Evolutionary conservation across 768 basidiomycete species (phyloP), one percentile per base, ranked within the genome.

Genomic region (Hypholoma fasciculare): DNA sequence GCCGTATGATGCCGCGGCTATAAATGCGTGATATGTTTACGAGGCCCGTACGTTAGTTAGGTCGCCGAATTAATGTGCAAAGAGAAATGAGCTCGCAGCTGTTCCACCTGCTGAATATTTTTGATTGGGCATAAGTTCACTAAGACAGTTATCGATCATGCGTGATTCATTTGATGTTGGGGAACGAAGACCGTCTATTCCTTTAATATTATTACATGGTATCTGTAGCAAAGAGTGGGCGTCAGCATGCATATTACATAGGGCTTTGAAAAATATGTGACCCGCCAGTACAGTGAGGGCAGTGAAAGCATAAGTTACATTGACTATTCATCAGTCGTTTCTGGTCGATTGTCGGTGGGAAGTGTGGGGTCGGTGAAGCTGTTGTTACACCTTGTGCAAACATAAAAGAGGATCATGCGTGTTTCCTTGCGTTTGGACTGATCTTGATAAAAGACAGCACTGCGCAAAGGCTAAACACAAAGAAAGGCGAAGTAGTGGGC

Each of bases 371-470:
- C 92, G 52, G 80, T 80, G 68, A 89, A 94, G 65, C 78, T 84
- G 62, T 89, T 77, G 63, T 88, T 87, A 71, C 92, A 94, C 65
- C 89, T 89, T 19, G 86, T 84, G 69, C 93, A 96, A 47, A 94
- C 92, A 69, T 87, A 96, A 77, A 95, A 96, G 1, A 94, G 80
- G 50, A 92, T 92, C 94, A 96, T 96, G 2, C 91, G 83, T 1
- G 96, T 98, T 69, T 96, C 94, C 66, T 93, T 94, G 55, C 96
- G 88, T 70, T 96, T 96, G 16, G 94, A 97, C 71, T 98, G 96
- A 73, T 98, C 96, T 72, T 98, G 96, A 72, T 90, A 98, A 69
- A 92, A 85, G 4, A 98, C 96, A 51, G 93, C 86, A 68, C 96
- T 98, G 67, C 53, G 26, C 49, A 58, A 55, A 42, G 38, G 27